Evolutionary conservation across 805 yeast genomes (phyloP).

Genomic region (Wickerhamiella parazyma): DNA sequence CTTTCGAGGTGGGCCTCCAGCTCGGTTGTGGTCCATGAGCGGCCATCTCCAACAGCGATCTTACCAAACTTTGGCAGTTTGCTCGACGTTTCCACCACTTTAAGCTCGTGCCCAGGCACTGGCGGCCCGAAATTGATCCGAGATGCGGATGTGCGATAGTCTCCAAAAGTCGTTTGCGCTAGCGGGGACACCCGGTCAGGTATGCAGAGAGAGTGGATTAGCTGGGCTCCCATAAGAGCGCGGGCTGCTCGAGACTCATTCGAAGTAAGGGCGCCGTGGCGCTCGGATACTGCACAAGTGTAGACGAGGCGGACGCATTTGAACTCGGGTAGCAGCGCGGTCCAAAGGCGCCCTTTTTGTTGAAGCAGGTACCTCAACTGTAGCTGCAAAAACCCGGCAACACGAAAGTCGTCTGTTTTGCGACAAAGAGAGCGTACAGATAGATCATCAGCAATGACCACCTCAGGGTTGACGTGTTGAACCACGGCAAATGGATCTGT

Average conservation of each 20-base stretch:
- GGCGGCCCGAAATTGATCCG: slow-evolving; percentile 9
- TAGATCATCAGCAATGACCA: slow-evolving; percentile 24
- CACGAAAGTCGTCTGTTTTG: slow-evolving; percentile 17
- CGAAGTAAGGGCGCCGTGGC: slow-evolving; percentile 16
- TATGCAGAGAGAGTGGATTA: slow-evolving; percentile 23
- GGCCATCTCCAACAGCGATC: not conserved
- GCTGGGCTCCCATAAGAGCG: slow-evolving; percentile 26
- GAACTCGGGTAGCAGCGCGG: slow-evolving; percentile 19
- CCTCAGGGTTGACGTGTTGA: slow-evolving; percentile 19
- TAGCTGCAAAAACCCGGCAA: slow-evolving; percentile 13
- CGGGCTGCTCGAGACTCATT: slow-evolving; percentile 20
- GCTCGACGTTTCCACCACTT: not conserved
- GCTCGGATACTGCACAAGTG: slow-evolving; percentile 17
- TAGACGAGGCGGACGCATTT: slow-evolving; percentile 22
- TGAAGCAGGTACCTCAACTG: slow-evolving; percentile 15
- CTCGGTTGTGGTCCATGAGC: not conserved
- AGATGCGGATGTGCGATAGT: slow-evolving; percentile 17
- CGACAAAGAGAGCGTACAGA: slow-evolving; percentile 21
- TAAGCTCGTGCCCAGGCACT: slow-evolving; percentile 7
- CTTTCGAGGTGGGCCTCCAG: not conserved
- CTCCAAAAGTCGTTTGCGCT: slow-evolving; percentile 25
- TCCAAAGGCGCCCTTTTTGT: slow-evolving; percentile 19
- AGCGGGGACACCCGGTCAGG: slow-evolving; percentile 25
- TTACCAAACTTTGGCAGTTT: not conserved
- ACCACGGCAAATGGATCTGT: slow-evolving; percentile 18